A percentile compares a stretch with the other conserved stretches of the same genome.
Conservation (phyloP, 2,329 filamentous ascomycete species). For the Phialemoniopsis sp. region DNA sequence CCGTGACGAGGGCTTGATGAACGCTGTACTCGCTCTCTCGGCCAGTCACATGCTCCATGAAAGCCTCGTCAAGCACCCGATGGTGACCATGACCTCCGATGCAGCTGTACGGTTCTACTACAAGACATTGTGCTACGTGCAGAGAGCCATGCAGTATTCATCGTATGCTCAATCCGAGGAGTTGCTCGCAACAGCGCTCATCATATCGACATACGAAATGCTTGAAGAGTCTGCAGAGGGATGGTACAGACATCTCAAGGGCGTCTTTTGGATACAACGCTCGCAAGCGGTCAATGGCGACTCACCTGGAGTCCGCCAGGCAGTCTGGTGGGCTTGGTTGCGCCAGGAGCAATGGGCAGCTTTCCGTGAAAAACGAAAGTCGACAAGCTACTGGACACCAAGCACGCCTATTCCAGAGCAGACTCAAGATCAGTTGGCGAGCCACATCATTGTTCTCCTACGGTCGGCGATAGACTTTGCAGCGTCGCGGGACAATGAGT, state of each 20-base stretch:
- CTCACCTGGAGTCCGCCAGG: slow-evolving; percentile 49
- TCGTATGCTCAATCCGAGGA: slow-evolving; percentile 54
- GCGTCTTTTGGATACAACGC: slow-evolving; percentile 62
- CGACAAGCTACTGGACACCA: slow-evolving; percentile 54
- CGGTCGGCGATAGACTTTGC: slow-evolving; percentile 47
- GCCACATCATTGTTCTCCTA: slow-evolving; percentile 43
- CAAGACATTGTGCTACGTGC: slow-evolving; percentile 57
- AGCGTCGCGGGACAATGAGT: slow-evolving; percentile 3
- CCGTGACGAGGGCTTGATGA: too few species aligned
- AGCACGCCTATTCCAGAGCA: slow-evolving; percentile 37
- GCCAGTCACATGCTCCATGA: too few species aligned
- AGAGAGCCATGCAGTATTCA: slow-evolving; percentile 52
- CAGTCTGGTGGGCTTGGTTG: slow-evolving; percentile 64
- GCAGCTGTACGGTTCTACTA: slow-evolving; percentile 51
- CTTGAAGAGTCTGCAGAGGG: too few species aligned
- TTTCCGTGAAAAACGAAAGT: slow-evolving; percentile 51
- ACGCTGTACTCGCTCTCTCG: too few species aligned
- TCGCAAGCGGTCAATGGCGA: slow-evolving; percentile 58
- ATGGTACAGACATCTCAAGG: slow-evolving; percentile 61
- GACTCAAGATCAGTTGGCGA: slow-evolving; percentile 42
- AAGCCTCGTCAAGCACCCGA: too few species aligned
- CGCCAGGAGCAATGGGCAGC: slow-evolving; percentile 63
- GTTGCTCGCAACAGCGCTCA: slow-evolving; percentile 52
- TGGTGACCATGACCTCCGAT: too few species aligned
- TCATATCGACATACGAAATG: slow-evolving; percentile 63